Evolutionary conservation across 2,329 filamentous ascomycete species (phyloP).

Genomic region (Cladosporium sp.): DNA sequence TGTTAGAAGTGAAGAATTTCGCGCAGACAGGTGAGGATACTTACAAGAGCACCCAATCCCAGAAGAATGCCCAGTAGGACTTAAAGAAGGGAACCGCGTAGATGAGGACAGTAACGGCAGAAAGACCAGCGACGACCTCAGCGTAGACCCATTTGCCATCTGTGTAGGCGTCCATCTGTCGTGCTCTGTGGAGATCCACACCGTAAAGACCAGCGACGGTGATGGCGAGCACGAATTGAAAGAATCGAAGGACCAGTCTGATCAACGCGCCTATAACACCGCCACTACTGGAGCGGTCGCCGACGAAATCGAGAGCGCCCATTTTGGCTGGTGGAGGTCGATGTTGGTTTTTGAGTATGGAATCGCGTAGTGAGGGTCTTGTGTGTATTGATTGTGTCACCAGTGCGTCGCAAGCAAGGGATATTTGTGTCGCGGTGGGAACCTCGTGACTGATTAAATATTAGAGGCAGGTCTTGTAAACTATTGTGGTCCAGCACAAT

Average conservation of each 20-base stretch:
- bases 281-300: constrained; percentile 23
- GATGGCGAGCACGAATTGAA: constrained; percentile 71
- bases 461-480: background rate
- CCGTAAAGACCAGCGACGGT: constrained; percentile 76
- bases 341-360: background rate
- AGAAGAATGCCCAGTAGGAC: constrained; percentile 53
- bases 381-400: background rate
- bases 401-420: constrained; percentile 4
- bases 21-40: constrained; percentile 10
- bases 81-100: constrained; percentile 62
- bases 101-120: constrained; percentile 55
- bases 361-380: background rate
- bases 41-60: constrained; percentile 65
- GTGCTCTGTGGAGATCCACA: constrained; percentile 56
- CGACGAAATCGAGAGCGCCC: constrained; percentile 24
- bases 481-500: background rate
- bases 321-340: constrained; percentile 16
- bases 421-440: constrained; percentile 1
- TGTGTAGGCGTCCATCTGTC: constrained; percentile 45
- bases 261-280: constrained; percentile 40
- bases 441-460: constrained; percentile 1
- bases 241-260: constrained; percentile 62
- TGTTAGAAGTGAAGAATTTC: background rate
- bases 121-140: constrained; percentile 61
- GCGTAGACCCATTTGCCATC: constrained; percentile 78